phyloP scores from a whole-genome alignment of 1,284 basidiomycete species.

The Thelephora terrestris region DNA sequence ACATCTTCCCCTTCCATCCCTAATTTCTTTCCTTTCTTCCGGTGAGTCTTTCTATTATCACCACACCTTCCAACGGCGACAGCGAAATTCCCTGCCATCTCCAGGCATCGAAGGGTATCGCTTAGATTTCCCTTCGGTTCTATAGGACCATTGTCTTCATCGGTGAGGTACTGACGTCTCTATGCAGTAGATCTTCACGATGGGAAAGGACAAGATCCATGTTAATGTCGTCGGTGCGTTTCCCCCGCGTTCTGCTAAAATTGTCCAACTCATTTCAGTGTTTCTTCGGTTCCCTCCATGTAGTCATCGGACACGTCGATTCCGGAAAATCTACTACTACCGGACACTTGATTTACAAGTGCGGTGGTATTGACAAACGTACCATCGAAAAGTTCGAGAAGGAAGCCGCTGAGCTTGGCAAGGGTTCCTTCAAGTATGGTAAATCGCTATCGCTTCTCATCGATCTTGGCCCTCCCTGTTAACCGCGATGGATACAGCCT shows the following conservation, averaged over 20 bases:
- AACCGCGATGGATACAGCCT: conserved; percentile 47
- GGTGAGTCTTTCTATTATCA: neutral
- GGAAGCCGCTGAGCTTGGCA: conserved; percentile 99
- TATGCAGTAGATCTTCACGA: conserved; percentile 38
- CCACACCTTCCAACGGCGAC: too few species aligned
- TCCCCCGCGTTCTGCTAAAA: neutral
- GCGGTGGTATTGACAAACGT: conserved; percentile 99
- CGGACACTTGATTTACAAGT: conserved; percentile 99
- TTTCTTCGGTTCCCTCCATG: conserved; percentile 21
- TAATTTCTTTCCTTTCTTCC: neutral
- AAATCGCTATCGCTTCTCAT: conserved; percentile 21
- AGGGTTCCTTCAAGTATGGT: conserved; percentile 99
- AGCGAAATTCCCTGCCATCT: too few species aligned
- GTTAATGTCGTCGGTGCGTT: conserved; percentile 86
- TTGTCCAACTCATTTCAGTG: conserved; percentile 12
- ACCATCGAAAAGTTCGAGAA: conserved; percentile 99
- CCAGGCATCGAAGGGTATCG: neutral
- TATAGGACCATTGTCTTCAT: conserved; percentile 5
- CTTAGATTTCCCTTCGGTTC: neutral
- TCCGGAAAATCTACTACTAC: conserved; percentile 99
- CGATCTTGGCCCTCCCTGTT: conserved; percentile 12
- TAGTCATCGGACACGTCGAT: conserved; percentile 96
- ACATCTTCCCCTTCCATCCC: neutral
- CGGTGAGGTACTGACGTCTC: conserved; percentile 17
- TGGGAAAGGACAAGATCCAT: conserved; percentile 86